Base-by-base conservation (phyloP, 1,139 yeast genomes). In the Debaryomyces subglobosus region DNA sequence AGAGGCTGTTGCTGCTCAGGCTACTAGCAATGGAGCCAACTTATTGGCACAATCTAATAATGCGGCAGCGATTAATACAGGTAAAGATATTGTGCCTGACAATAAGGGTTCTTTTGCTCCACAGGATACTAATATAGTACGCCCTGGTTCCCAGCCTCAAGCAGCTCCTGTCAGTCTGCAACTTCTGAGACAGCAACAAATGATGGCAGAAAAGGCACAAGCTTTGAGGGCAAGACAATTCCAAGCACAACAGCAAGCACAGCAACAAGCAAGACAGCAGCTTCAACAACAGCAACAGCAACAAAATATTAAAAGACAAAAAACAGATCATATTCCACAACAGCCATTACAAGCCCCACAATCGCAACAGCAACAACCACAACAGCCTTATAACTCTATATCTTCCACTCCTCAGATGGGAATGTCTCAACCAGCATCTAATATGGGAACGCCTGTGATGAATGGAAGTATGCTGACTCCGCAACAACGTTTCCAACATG, bases 21-120 rank as follows among this genome's bases (percentile, higher is more conserved):
- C 72, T 2, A 68, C 66, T 12, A 65, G 56, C 43, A 66, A 62
- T 51, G 79, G 71, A 49, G 65, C 72, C 39, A 73, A 76, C 35
- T 12, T 40, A 20, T 40, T 40, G 13, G 33, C 35, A 60, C 79
- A 73, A 56, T 74, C 37, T 39, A 44, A 39, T 46, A 45, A 20
- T 15, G 49, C 57, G 1, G 51, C 57, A 23, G 41, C 47, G 32
- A 53, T 52, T 47, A 49, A 49, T 41, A 5, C 23, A 3, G 20
- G 5, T 35, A 35, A 35, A 20, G 21, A 18, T 13, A 9, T 16
- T 18, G 25, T 20, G 3, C 12, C 25, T 10, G 47, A 52, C 18
- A 53, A 45, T 21, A 30, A 20, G 10, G 32, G 23, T 9, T 23
- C 40, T 2, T 42, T 34, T 24, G 45, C 24, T 24, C 33, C 16